phyloP scores from a whole-genome alignment of 2,329 filamentous ascomycete genomes.

The Escovopsis weberi region DNA sequence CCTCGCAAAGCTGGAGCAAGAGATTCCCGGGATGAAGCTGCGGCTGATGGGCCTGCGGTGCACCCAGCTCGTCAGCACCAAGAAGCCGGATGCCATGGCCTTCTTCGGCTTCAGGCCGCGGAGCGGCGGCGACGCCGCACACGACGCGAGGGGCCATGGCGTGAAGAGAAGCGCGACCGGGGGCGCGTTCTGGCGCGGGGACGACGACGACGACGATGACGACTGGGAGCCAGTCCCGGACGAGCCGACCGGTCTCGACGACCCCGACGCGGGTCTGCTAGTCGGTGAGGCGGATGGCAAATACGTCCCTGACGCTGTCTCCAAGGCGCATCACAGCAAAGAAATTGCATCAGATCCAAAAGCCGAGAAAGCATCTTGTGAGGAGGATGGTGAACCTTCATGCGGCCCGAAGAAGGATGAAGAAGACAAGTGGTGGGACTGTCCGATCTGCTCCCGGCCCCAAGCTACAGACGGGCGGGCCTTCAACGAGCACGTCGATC shows the following conservation, averaged over 20 bases:
- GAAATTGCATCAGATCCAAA: conserved; percentile 35
- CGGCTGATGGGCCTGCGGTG: conserved; percentile 80
- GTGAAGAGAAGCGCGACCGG: conserved; percentile 23
- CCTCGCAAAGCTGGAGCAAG: conserved; percentile 68
- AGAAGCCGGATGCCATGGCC: conserved; percentile 58
- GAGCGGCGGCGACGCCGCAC: conserved; percentile 8
- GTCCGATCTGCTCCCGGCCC: conserved; percentile 71
- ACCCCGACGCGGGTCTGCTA: neutral
- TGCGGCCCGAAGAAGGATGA: conserved; percentile 1
- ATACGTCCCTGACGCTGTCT: neutral
- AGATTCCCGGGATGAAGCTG: conserved; percentile 64
- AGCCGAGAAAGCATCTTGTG: conserved; percentile 4
- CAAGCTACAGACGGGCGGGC: conserved; percentile 58
- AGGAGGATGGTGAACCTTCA: no score
- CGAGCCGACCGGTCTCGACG: conserved; percentile 33
- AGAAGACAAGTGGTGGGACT: conserved; percentile 55
- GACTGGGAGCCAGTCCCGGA: conserved; percentile 55
- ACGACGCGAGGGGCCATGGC: conserved; percentile 3
- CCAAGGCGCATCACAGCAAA: conserved; percentile 27
- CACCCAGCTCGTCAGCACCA: conserved; percentile 75
- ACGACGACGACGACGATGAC: neutral
- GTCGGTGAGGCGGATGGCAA: neutral
- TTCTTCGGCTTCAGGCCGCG: conserved; percentile 58
- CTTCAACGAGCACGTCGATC: conserved; percentile 89
- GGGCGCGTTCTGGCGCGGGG: neutral